Percentiles rank a stretch among this genome's conserved stretches.
phyloP scores from a whole-genome alignment of 139 green algal species.

The Micromonas pusilla region DNA sequence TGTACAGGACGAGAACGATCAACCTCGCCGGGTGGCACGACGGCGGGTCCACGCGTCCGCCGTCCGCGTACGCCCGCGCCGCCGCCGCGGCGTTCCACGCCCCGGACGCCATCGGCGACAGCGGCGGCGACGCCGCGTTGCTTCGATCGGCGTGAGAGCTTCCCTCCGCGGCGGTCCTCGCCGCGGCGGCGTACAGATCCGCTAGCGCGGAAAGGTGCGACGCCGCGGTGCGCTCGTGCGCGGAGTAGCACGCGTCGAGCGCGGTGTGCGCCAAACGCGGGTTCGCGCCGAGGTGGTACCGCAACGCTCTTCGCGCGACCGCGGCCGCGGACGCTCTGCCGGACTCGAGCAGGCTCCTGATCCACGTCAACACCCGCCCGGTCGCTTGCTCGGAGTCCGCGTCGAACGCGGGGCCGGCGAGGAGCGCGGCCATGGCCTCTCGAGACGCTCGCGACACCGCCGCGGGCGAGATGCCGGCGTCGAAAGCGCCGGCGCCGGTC shows the following conservation, averaged over 20 bases:
- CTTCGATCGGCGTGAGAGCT: background rate
- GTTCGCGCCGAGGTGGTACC: background rate
- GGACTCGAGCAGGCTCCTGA: background rate
- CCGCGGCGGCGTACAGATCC: background rate
- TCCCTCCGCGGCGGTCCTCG: background rate
- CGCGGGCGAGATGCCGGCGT: background rate
- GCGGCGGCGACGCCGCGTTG: background rate
- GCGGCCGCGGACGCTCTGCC: too few species aligned
- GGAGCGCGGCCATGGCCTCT: background rate
- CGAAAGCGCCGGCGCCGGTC: too few species aligned
- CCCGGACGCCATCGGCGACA: background rate
- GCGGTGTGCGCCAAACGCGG: background rate
- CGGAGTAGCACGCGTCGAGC: background rate
- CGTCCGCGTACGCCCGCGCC: background rate
- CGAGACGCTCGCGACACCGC: background rate
- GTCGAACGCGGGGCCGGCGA: background rate
- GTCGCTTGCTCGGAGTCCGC: background rate
- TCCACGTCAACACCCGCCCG: background rate
- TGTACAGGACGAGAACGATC: constrained; percentile 86
- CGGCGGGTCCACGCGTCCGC: background rate
- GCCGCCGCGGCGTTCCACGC: background rate
- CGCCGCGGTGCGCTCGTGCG: background rate
- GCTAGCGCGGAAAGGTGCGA: background rate
- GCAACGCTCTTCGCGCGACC: background rate
- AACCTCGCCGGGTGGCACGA: constrained; percentile 22